Base-by-base conservation (phyloP, 768 basidiomycete genomes). In the Fibroporia radiculosa region DNA sequence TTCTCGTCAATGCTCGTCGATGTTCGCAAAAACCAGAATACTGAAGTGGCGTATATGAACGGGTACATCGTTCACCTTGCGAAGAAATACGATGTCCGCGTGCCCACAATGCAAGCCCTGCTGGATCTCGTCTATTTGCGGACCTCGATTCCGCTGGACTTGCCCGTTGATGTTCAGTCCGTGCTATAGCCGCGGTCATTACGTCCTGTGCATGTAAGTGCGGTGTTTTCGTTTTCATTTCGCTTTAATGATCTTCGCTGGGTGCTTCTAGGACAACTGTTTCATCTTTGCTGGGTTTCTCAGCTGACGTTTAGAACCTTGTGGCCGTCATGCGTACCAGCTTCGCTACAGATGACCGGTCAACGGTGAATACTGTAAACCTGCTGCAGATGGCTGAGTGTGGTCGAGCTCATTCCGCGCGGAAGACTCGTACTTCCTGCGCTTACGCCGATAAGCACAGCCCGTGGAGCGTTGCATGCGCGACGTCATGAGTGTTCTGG, bases 1-100 rank as follows among this genome's bases (percentile, higher is more conserved):
- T 73, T 80, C 41, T 91, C 90, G 5, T 88, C 84, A 13, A 96
- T 91, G 78, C 68, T 92, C 14, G 60, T 68, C 13, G 91, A 95
- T 57, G 61, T 93, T 23, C 72, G 71, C 16, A 42, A 64, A 25
- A 81, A 82, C 33, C 66, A 67, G 41, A 49, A 57, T 4, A 93
- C 91, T 0, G 93, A 97, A 66, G 74, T 97, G 19, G 76, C 84
- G 14, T 87, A 68, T 55, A 69, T 96, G 55, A 92, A 88, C 48
- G 93, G 93, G 4, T 89, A 92, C 60, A 62, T 98, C 39, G 57
- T 80, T 23, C 63, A 66, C 6, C 64, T 91, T 6, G 93, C 84
- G 20, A 53, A 63, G 37, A 61, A 68, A 29, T 74, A 82, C 52
- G 64, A 67, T 5, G 66, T 92, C 24, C 61, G 64, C 14, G 84